Base-by-base conservation (phyloP, 2,329 filamentous ascomycete species). In the Aspergillus sojae region DNA sequence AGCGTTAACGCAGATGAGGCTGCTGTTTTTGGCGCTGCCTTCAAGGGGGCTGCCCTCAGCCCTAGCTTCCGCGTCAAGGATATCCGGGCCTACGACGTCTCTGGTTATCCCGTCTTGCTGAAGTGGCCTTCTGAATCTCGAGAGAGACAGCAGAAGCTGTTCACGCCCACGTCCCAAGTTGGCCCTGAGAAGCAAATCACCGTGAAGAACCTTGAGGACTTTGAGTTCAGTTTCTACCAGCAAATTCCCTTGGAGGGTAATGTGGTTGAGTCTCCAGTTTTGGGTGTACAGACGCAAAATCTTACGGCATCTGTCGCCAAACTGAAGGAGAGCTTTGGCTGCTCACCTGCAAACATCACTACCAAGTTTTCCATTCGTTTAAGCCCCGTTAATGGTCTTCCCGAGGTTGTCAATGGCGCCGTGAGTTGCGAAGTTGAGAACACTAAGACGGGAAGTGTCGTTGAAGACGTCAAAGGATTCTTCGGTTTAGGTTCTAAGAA, bases 1-100 rank as follows among this genome's bases (percentile, higher is more conserved):
- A 99, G 96, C 72, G 95, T 99, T 75, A 99, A 99, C 81, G 91
- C 94, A 12, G 95, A 99, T 73, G 95, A 99, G 80, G 91, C 95
- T 28, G 95, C 95, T 57, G 95, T 96, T 11, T 96, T 98, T 77
- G 95, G 95, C 71, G 94, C 95, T 61, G 94, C 91, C 32, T 98
- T 99, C 85, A 92, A 94, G 75, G 95, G 92, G 57, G 95, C 95
- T 58, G 89, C 92, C 70, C 85, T 99, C 63, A 97, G 93, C 80
- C 93, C 94, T 46, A 94, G 91, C 76, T 99, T 99, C 88, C 90
- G 93, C 65, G 95, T 99, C 75, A 99, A 98, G 85, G 95, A 98
- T 75, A 99, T 99, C 68, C 86, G 91, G 63, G 88, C 91, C 58
- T 85, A 83, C n/a, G 95, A 99, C 71, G 88, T 86, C 26, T 86